Base-by-base conservation (phyloP, 441 rosid genomes). In the Aleurites moluccanus region DNA sequence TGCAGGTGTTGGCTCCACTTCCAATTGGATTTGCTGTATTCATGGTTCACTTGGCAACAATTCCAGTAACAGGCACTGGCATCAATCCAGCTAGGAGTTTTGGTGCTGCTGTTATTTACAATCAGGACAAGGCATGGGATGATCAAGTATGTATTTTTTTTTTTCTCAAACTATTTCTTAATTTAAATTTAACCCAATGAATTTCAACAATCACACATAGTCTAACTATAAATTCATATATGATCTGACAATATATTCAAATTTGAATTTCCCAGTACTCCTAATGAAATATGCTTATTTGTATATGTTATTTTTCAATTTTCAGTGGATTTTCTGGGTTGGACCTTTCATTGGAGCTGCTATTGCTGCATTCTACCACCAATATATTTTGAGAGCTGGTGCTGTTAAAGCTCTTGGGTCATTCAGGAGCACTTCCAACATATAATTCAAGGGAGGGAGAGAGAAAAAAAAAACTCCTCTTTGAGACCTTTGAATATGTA, bases 21-120 rank as follows among this genome's bases (percentile, higher is more conserved):
- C 73, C 63, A 6, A 56, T 70, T 70, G 94, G 97, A 33, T 91
- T 91, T 63, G 87, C 92, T 2, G 96, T 91, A 80, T 91, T 91
- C 87, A 85, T 91, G 93, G 91, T 89, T 72, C 96, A 91, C 85
- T 72, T 89, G 64, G 92, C 93, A 23, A 91, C 93, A 0, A 88
- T 89, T 49, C 93, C 96, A n/a, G 76, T 91, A 65, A 89, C 92
- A 3, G 93, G 96, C 16, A 91, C 96, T 28, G 92, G 93, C 0
- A 89, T 89, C 70, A 91, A 91, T 80, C 94, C 94, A 0, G 92
- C 97, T 38, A 82, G 94, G 71, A 91, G 97, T 75, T 87, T 91
- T 30, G 97, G 94, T 73, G 92, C 94, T 57, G 97, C 97, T 0
- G 88, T 90, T 15, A 76, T 90, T 9, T 87, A 73, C 78, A 80